A percentile compares a stretch with the other conserved stretches of the same genome.
phyloP scores from a whole-genome alignment of 2,329 filamentous ascomycete species.

The Penicillium sp. region DNA sequence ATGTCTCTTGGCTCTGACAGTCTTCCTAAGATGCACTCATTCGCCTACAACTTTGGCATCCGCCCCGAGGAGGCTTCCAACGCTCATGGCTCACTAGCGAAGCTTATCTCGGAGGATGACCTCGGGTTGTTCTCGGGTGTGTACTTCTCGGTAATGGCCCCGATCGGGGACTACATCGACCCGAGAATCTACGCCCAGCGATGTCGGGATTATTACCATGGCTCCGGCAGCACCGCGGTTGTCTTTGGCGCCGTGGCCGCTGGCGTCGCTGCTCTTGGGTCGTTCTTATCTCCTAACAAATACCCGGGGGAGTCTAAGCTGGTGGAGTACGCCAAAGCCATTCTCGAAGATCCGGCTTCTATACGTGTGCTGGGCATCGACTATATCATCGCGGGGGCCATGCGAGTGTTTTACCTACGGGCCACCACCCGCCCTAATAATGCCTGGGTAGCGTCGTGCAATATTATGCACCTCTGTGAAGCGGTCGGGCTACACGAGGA shows the following conservation, averaged over 20 bases:
- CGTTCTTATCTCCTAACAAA: constrained; percentile 27
- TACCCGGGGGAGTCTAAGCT: constrained; percentile 28
- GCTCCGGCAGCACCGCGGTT: constrained; percentile 12
- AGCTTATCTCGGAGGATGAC: constrained; percentile 27
- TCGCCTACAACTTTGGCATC: constrained; percentile 35
- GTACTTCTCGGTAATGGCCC: constrained; percentile 25
- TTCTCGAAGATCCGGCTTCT: constrained; percentile 32
- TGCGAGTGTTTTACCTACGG: constrained; percentile 31
- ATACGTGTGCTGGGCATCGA: constrained; percentile 28
- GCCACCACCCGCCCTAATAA: constrained; percentile 32
- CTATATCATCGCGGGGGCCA: constrained; percentile 31
- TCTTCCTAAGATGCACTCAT: constrained; percentile 26
- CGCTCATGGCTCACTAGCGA: constrained; percentile 21
- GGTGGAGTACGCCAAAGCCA: constrained; percentile 32
- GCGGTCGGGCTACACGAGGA: constrained; percentile 29
- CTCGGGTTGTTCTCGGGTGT: constrained; percentile 21
- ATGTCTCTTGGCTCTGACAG: constrained; percentile 26
- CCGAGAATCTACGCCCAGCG: constrained; percentile 27
- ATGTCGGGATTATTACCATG: constrained; percentile 28
- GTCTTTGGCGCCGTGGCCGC: constrained; percentile 31
- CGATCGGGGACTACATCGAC: constrained; percentile 26
- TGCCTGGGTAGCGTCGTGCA: constrained; percentile 36
- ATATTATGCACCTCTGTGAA: constrained; percentile 32
- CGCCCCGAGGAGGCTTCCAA: constrained; percentile 30
- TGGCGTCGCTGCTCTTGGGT: constrained; percentile 29